phyloP scores from a whole-genome alignment of 2,329 filamentous ascomycete genomes.

The Didymella keratinophila region DNA sequence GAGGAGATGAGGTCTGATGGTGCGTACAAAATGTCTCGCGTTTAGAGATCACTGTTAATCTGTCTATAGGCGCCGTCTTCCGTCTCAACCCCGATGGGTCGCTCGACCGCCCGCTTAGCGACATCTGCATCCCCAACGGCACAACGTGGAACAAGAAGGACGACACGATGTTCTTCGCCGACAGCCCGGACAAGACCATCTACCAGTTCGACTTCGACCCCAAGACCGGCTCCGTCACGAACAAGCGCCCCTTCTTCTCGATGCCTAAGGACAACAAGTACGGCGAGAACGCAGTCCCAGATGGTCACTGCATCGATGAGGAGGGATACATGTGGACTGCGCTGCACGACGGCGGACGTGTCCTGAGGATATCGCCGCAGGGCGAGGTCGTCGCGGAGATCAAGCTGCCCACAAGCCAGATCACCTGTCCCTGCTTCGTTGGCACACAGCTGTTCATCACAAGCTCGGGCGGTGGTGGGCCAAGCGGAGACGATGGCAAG shows the following conservation, averaged over 20 bases:
- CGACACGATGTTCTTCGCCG: conserved; percentile 81
- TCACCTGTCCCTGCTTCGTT: conserved; percentile 82
- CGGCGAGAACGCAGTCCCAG: conserved; percentile 66
- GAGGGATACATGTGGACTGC: conserved; percentile 91
- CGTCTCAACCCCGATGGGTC: conserved; percentile 70
- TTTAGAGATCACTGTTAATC: neutral
- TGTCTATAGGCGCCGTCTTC: conserved; percentile 71
- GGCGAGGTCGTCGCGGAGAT: conserved; percentile 79
- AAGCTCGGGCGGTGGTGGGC: conserved; percentile 62
- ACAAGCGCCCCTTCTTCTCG: conserved; percentile 76
- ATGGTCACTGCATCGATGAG: conserved; percentile 84
- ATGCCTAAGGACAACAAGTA: conserved; percentile 64
- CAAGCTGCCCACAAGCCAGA: conserved; percentile 76
- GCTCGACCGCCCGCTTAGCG: conserved; percentile 66
- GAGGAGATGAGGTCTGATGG: conserved; percentile 61
- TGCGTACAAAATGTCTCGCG: neutral
- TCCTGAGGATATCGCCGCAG: conserved; percentile 74
- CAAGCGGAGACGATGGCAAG: conserved; percentile 62
- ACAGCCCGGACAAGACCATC: conserved; percentile 75
- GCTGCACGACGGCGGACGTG: conserved; percentile 78
- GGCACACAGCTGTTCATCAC: conserved; percentile 81
- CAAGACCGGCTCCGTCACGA: conserved; percentile 69
- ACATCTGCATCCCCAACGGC: conserved; percentile 82
- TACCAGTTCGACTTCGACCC: conserved; percentile 77
- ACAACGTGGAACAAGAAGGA: conserved; percentile 79